Conservation (phyloP, 768 basidiomycete species). For the Hypsizygus marmoreus region DNA sequence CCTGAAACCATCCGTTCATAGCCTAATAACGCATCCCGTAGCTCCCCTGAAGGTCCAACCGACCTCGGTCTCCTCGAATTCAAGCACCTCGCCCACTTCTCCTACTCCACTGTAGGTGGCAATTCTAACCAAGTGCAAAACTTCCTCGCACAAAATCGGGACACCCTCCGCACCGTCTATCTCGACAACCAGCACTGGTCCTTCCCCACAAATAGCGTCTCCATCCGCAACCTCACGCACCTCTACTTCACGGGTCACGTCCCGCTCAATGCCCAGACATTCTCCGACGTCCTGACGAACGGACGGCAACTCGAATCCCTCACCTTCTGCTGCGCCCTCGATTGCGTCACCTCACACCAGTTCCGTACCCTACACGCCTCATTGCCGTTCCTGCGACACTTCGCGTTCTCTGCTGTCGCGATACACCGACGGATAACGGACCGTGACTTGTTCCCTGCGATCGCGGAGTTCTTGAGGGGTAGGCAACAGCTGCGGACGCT, state of each 20-base stretch:
- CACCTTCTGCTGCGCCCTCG: conserved; percentile 54
- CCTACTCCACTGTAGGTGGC: conserved; percentile 50
- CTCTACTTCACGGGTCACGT: conserved; percentile 64
- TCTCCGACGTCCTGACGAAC: conserved; percentile 60
- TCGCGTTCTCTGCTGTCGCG: conserved; percentile 53
- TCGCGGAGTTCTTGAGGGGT: conserved; percentile 66
- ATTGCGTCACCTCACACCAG: conserved; percentile 49
- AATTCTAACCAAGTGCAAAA: conserved; percentile 38
- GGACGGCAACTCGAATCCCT: conserved; percentile 68
- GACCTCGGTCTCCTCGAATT: conserved; percentile 52
- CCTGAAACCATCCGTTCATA: background rate
- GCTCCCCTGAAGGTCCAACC: conserved; percentile 43
- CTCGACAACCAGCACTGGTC: conserved; percentile 58
- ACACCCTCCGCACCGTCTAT: conserved; percentile 52
- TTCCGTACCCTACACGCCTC: conserved; percentile 46
- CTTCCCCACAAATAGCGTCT: conserved; percentile 55
- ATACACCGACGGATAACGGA: conserved; percentile 49
- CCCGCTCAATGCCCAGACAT: conserved; percentile 47
- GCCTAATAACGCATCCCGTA: conserved; percentile 16
- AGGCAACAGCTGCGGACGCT: conserved; percentile 54
- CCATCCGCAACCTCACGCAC: conserved; percentile 63
- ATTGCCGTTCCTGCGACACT: conserved; percentile 67
- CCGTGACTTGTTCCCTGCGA: conserved; percentile 66
- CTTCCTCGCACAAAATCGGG: conserved; percentile 55
- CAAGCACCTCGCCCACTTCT: conserved; percentile 59